These are phyloP conservation scores for Xylariaceae sp. DNA, from an alignment of 2,329 filamentous ascomycete species.

Conservation along the genomic window DNA sequence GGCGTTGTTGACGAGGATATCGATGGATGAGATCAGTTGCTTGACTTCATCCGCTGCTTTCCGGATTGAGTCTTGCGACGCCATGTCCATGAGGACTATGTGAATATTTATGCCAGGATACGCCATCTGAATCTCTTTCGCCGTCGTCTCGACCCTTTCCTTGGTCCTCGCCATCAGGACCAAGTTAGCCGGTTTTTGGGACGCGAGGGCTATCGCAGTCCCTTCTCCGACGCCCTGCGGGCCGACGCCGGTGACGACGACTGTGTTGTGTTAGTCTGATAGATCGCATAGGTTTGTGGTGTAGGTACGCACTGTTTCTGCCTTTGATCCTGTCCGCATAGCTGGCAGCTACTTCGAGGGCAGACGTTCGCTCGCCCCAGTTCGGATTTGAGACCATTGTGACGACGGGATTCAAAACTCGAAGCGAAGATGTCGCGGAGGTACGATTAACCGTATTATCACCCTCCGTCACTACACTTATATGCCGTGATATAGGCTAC, in stretches of 20 bases:
- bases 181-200: conserved; percentile 38
- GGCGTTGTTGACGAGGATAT: conserved; percentile 42
- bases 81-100: conserved; percentile 35
- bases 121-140: conserved; percentile 33
- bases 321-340: conserved; percentile 28
- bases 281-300: too few species aligned
- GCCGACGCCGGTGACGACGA: conserved; percentile 40
- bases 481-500: too few species aligned
- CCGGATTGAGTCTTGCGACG: conserved; percentile 35
- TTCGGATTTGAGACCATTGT: conserved; percentile 21
- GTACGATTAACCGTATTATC: too few species aligned
- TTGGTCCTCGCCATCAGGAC: conserved; percentile 42
- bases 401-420: too few species aligned
- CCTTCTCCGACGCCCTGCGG: conserved; percentile 39
- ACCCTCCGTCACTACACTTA: too few species aligned
- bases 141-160: conserved; percentile 39
- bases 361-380: conserved; percentile 33
- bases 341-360: conserved; percentile 32
- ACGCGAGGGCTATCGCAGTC: conserved; percentile 40
- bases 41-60: conserved; percentile 34
- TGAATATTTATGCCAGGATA: conserved; percentile 35
- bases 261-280: conserved; percentile 21
- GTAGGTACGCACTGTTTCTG: conserved; percentile 23
- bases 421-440: too few species aligned
- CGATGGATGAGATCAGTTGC: conserved; percentile 31